These are phyloP conservation scores for Omphalea diandra DNA, from an alignment of 441 rosid genomes.

Conservation along the genomic window DNA sequence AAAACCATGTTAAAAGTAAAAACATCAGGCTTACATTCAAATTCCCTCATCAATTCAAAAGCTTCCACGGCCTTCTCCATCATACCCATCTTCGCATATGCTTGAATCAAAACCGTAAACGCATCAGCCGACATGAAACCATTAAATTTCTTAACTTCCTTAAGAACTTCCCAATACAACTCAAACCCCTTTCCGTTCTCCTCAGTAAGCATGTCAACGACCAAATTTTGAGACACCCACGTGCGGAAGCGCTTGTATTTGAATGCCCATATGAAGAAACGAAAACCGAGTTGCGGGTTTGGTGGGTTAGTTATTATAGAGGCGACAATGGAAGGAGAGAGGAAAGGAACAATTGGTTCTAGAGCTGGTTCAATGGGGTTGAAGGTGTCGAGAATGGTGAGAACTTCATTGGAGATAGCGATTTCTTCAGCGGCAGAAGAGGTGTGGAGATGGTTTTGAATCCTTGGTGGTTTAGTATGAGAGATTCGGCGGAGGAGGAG, in stretches of 20 bases:
- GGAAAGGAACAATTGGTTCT: slow-evolving; percentile 61
- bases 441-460: slow-evolving; percentile 23
- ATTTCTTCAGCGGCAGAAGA: slow-evolving; percentile 27
- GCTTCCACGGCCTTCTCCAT: slow-evolving; percentile 65
- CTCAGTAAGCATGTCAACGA: slow-evolving; percentile 44
- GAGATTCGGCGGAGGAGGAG: slow-evolving; percentile 37
- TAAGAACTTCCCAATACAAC: slow-evolving; percentile 57
- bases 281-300: slow-evolving; percentile 49
- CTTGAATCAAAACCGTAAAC: slow-evolving; percentile 53
- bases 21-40: slow-evolving; percentile 64
- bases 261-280: slow-evolving; percentile 81
- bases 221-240: slow-evolving; percentile 28
- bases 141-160: slow-evolving; percentile 42
- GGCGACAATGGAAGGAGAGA: slow-evolving; percentile 45
- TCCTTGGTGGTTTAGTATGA: slow-evolving; percentile 35
- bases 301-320: slow-evolving; percentile 51
- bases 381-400: slow-evolving; percentile 38
- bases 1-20: slow-evolving; percentile 55
- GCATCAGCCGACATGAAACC: slow-evolving; percentile 41
- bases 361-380: slow-evolving; percentile 71
- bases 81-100: slow-evolving; percentile 52
- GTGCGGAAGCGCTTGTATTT: slow-evolving; percentile 48
- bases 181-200: slow-evolving; percentile 43
- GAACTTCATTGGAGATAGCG: slow-evolving; percentile 44
- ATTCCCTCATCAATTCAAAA: slow-evolving; percentile 67